phyloP scores from a whole-genome alignment of 495 filamentous ascomycete genomes.

The Bacidia gigantensis region DNA sequence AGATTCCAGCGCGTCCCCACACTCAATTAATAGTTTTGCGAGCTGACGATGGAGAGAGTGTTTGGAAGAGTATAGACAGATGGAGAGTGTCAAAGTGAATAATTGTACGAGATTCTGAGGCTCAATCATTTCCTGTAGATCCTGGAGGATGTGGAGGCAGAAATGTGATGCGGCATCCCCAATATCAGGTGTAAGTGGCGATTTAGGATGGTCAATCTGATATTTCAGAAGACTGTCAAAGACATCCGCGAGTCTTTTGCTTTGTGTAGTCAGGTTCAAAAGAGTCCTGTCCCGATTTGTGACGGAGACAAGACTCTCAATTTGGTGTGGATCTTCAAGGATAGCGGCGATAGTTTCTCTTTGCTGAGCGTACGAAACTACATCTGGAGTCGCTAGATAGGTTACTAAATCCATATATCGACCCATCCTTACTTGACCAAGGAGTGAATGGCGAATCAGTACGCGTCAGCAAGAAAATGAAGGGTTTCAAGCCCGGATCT shows the following conservation, averaged over 20 bases:
- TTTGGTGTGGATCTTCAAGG: not conserved
- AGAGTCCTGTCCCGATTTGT: not conserved
- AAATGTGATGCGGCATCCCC: not conserved
- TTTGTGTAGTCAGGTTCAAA: not conserved
- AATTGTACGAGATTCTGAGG: not conserved
- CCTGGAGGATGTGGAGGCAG: not conserved
- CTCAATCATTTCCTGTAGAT: not conserved
- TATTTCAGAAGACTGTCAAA: not conserved
- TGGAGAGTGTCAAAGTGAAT: not conserved
- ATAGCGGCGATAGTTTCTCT: not conserved
- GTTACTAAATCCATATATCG: not conserved
- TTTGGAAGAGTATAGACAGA: not conserved
- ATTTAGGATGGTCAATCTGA: not conserved
- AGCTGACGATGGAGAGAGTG: not conserved
- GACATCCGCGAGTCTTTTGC: not conserved
- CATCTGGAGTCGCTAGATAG: not conserved
- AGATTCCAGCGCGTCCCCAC: not conserved
- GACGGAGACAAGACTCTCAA: not conserved
- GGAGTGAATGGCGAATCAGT: too few species aligned
- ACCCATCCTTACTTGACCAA: not conserved
- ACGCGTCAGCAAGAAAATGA: too few species aligned
- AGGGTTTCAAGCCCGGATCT: too few species aligned
- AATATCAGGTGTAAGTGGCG: not conserved
- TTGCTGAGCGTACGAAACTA: not conserved
- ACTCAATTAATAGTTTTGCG: not conserved